Evolutionary conservation across 345 rosid genomes (phyloP).

Genomic region (Triadica sebifera): DNA sequence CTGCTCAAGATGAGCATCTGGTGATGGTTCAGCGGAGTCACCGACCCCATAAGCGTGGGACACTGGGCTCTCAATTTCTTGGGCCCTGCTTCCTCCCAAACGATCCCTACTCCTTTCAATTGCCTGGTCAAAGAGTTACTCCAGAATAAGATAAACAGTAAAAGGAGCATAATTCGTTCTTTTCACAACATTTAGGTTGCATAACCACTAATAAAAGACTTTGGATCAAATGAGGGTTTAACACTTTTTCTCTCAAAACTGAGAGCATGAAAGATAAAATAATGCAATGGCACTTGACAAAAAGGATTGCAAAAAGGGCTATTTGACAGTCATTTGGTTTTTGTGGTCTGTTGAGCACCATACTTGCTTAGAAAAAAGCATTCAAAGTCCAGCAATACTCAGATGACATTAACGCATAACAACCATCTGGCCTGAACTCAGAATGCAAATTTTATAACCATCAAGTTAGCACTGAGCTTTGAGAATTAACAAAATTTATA

Average conservation of each 20-base stretch:
- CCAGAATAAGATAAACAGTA: not conserved
- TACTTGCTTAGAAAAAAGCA: not conserved
- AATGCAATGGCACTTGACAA: not conserved
- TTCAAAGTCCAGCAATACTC: not conserved
- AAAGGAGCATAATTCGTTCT: not conserved
- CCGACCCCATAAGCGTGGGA: conserved; percentile 28
- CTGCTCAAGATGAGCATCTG: conserved; percentile 41
- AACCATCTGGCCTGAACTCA: not conserved
- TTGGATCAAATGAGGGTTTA: not conserved
- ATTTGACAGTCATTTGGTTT: not conserved
- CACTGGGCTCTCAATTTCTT: conserved; percentile 38
- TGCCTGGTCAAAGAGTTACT: conserved; percentile 42
- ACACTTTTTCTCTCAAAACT: not conserved
- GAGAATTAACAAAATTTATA: too few relatives aligned
- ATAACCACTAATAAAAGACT: not conserved
- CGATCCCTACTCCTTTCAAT: conserved; percentile 71
- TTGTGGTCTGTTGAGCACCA: not conserved
- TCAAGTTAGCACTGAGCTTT: not conserved
- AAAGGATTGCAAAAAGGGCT: not conserved
- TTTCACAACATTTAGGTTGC: not conserved
- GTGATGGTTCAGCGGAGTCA: conserved; percentile 34
- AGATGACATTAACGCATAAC: not conserved
- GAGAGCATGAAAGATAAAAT: not conserved
- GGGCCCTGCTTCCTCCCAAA: conserved; percentile 49
- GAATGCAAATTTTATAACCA: not conserved